Conservation (phyloP, 2,329 filamentous ascomycete species). For the Scytalidium sp. region DNA sequence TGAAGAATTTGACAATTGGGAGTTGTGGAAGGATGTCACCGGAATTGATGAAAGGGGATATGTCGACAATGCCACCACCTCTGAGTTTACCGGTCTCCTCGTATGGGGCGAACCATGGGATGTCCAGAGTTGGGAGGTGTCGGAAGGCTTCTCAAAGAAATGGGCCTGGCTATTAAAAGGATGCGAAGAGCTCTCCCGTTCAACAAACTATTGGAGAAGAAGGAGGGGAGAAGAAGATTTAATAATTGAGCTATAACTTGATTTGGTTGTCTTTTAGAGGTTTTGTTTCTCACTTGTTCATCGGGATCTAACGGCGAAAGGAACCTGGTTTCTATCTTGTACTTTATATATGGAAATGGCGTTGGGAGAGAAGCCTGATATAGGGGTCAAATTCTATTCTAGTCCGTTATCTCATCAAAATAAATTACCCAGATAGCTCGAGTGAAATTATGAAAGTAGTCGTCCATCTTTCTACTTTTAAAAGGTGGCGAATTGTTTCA, state of each 20-base stretch:
- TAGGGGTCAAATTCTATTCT: no score
- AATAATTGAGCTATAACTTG: constrained; percentile 8
- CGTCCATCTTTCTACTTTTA: no score
- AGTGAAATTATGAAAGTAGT: no score
- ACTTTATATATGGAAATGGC: no score
- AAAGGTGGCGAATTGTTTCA: no score
- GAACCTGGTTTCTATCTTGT: no score
- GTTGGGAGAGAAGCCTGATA: no score
- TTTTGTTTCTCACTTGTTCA: no score
- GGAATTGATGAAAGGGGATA: not conserved
- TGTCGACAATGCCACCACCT: not conserved
- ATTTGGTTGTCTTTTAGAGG: no score
- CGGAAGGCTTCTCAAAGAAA: constrained; percentile 30
- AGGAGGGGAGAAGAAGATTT: constrained; percentile 28
- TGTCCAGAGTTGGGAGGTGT: constrained; percentile 34
- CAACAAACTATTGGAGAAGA: constrained; percentile 33
- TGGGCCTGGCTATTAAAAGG: constrained; percentile 34
- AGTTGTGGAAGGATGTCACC: constrained; percentile 33
- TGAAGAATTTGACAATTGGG: constrained; percentile 29
- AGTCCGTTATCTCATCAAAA: no score
- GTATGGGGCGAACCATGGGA: constrained; percentile 35
- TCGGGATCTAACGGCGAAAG: no score
- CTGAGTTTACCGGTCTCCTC: constrained; percentile 1
- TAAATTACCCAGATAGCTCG: no score
- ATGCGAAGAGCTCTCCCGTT: constrained; percentile 27